Evolutionary conservation across 106 monocot species (phyloP), one percentile per base, ranked within the genome.

Genomic region (Hemerocallis citrina): DNA sequence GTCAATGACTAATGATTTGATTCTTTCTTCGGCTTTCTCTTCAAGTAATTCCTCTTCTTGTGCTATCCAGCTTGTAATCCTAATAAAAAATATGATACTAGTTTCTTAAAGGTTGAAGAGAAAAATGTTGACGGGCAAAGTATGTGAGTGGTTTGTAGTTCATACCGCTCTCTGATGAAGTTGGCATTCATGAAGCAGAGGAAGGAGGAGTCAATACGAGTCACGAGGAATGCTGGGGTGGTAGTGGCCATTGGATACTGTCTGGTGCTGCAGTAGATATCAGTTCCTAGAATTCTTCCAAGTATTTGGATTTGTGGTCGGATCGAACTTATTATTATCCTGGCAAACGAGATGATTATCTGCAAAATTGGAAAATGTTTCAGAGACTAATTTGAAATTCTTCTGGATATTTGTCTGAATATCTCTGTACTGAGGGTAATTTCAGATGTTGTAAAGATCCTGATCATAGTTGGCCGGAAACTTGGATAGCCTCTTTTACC

Each of bases 111-210:
- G 16, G 32, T 29, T 5, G n/a, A 54, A 54, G 15, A 31, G 1
- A 31, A 0, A 36, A 22, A 57, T 15, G 5, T 22, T 9, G n/a
- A n/a, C 20, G 11, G 44, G 17, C 3, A 4, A 7, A 14, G 37
- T 41, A 31, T 23, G 22, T 62, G 21, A 36, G 9, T 34, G 19
- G 15, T 19, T 32, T 16, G 1, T 43, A n/a, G 16, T 31, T 28
- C 15, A 1, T 75, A 89, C 93, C 85, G 85, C 67, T 93, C 85
- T 77, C 67, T 77, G 34, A 88, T 76, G 64, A 69, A 85, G 65
- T 64, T 93, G 56, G 93, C 85, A 73, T 89, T 93, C 16, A 68
- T 61, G 72, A 93, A 93, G 51, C 74, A 85, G 5, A 89, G 63
- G 61, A 85, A 85, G 19, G 88, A 73, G 4, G 84, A 69, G 46